Evolutionary conservation across 2,329 filamentous ascomycete genomes (phyloP).

Genomic region (Madurella fahalii): DNA sequence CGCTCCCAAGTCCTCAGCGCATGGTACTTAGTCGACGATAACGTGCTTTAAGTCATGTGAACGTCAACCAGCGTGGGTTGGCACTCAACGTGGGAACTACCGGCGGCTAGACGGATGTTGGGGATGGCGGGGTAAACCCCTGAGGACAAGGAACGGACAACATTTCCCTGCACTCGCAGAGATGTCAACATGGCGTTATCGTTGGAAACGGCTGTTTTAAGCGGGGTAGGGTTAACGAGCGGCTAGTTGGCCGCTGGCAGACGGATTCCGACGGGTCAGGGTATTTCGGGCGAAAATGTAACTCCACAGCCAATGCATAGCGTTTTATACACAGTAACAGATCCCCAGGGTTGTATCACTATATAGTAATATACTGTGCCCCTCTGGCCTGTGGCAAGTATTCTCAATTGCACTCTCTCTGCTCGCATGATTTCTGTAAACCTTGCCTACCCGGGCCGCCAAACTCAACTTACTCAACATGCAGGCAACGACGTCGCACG

Average conservation of each 20-base stretch:
- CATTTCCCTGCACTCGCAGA: slow-evolving; percentile 3
- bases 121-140: not conserved
- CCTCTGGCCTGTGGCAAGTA: too few species aligned
- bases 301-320: not conserved
- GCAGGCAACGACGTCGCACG: slow-evolving; percentile 32
- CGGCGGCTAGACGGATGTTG: not conserved
- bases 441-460: not conserved
- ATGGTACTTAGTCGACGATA: too few species aligned
- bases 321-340: not conserved
- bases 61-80: too few species aligned
- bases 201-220: not conserved
- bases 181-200: not conserved
- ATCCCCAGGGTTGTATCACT: too few species aligned
- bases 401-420: too few species aligned
- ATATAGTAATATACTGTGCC: too few species aligned
- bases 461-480: not conserved
- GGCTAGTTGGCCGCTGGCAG: not conserved
- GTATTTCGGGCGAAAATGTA: slow-evolving; percentile 11
- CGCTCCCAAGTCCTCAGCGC: too few species aligned
- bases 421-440: not conserved
- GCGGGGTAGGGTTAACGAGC: slow-evolving; percentile 2
- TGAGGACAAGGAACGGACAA: slow-evolving; percentile 2
- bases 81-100: not conserved
- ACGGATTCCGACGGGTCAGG: not conserved
- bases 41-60: too few species aligned